Evolutionary conservation across 169 alveolate species (phyloP), one percentile per base, ranked within the genome.

Genomic region (Eimeria necatrix): DNA sequence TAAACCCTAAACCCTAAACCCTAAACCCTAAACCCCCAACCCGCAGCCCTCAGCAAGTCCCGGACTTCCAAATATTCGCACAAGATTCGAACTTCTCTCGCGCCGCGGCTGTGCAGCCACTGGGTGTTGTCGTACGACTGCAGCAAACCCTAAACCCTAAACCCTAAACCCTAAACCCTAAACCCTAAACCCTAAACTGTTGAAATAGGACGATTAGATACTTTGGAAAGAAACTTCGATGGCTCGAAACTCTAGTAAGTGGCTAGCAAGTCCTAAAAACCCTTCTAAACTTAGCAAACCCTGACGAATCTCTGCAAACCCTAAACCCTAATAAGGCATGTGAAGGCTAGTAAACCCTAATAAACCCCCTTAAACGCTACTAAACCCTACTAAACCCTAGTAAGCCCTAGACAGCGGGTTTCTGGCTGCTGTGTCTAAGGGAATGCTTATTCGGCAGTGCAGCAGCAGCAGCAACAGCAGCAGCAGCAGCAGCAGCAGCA

Each of bases 41-140:
- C 64, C 64, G 7, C 7, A 53, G 14, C 64, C 64, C 64, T 9
- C 86, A 96, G 76, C n/a, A 96, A 83, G 52, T 95, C 96, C 76
- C 96, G 95, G 26, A 95, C 97, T 61, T 96, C 97, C 51, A 94
- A 78, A 71, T 95, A 96, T 74, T 96, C 97, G 76, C 97, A 96
- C 26, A 96, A 12, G 61, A 96, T 96, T 61, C 97, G 97, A 20
- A 95, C 96, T 20, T 95, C 95, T 26, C 97, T 81, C 51, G 95
- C 97, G 9, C 96, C 96, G 20, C 95, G 85, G 60, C 96, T 93
- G 74, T 94, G 95, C 41, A 95, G 61, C 94, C 96, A 96, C 6
- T 94, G 92, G 48, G 71, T 85, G 93, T 95, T 96, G 83, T 96
- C 94, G 94, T 96, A 96, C 46, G 96, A 91, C 95, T 96, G 74